phyloP scores from a whole-genome alignment of 441 rosid genomes.

The Arabidopsis lyrata region DNA sequence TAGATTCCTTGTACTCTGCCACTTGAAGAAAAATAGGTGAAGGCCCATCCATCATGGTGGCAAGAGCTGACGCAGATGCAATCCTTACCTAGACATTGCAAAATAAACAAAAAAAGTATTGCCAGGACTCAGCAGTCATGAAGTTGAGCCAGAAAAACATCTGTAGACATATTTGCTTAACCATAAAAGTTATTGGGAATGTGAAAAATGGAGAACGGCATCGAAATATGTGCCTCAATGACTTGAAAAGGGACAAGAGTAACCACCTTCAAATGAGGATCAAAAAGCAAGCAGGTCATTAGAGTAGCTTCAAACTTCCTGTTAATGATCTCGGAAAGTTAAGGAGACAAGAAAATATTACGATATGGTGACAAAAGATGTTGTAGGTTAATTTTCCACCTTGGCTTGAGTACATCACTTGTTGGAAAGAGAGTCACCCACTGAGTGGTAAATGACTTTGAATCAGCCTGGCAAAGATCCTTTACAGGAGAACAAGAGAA shows the following conservation, averaged over 20 bases:
- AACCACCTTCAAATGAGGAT: slow-evolving; percentile 85
- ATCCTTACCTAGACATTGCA: slow-evolving; percentile 73
- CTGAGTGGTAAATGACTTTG: slow-evolving; percentile 82
- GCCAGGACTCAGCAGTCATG: slow-evolving; percentile 25
- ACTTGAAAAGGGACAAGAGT: slow-evolving; percentile 24
- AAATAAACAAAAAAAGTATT: slow-evolving; percentile 34
- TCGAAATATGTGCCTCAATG: slow-evolving; percentile 2
- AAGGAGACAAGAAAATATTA: slow-evolving; percentile 36
- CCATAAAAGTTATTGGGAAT: slow-evolving; percentile 25
- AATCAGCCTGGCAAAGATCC: slow-evolving; percentile 95
- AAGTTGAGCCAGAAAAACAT: slow-evolving; percentile 18
- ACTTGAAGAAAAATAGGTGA: slow-evolving; percentile 87
- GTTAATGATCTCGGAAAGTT: slow-evolving; percentile 44
- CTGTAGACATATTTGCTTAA: slow-evolving; percentile 7
- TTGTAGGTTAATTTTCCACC: slow-evolving; percentile 52
- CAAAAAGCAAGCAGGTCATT: slow-evolving; percentile 86
- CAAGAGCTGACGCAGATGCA: slow-evolving; percentile 79
- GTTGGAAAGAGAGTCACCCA: slow-evolving; percentile 95
- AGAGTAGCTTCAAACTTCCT: slow-evolving; percentile 86
- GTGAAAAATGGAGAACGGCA: slow-evolving; percentile 25
- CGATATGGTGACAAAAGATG: slow-evolving; percentile 27
- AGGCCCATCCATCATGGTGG: slow-evolving; percentile 90
- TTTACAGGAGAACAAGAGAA: slow-evolving; percentile 35
- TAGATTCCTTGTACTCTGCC: slow-evolving; percentile 86
- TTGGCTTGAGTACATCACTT: slow-evolving; percentile 75